phyloP scores from a whole-genome alignment of 2,329 filamentous ascomycete genomes.

The Sporothrix phasma region DNA sequence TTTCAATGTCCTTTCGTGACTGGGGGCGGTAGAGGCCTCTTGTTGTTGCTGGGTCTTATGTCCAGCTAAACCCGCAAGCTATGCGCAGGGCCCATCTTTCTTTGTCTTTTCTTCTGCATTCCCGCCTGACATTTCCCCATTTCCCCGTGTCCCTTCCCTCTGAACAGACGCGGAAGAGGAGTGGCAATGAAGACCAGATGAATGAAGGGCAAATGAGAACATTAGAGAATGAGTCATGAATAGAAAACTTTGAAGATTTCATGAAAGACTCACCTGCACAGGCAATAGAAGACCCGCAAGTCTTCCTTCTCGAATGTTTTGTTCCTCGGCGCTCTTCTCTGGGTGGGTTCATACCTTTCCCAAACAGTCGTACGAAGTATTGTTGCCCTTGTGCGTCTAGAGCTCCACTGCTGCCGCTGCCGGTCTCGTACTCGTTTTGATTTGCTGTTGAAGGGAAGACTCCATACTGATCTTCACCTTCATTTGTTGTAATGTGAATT shows the following conservation, averaged over 20 bases:
- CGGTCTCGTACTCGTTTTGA: neutral
- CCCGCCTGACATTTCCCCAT: neutral
- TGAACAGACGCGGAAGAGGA: neutral
- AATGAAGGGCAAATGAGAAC: neutral
- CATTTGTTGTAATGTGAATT: neutral
- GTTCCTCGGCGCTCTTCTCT: neutral
- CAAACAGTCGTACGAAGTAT: neutral
- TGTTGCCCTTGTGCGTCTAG: neutral
- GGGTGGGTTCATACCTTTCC: neutral
- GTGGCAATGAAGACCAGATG: neutral
- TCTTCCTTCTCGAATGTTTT: slow-evolving; percentile 1
- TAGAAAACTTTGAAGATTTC: no score
- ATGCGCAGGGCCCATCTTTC: neutral
- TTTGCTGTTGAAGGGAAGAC: neutral
- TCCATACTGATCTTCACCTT: no score
- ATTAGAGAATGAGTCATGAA: no score
- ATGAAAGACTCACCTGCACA: neutral
- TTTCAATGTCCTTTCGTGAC: no score
- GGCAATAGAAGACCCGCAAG: neutral
- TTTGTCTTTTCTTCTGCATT: neutral
- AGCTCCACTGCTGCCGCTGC: neutral
- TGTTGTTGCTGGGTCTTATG: neutral
- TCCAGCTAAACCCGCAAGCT: no score
- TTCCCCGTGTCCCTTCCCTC: neutral
- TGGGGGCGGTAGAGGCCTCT: neutral